Conservation (phyloP, 495 filamentous ascomycete species). For the Lasiosphaeris hirsuta region DNA sequence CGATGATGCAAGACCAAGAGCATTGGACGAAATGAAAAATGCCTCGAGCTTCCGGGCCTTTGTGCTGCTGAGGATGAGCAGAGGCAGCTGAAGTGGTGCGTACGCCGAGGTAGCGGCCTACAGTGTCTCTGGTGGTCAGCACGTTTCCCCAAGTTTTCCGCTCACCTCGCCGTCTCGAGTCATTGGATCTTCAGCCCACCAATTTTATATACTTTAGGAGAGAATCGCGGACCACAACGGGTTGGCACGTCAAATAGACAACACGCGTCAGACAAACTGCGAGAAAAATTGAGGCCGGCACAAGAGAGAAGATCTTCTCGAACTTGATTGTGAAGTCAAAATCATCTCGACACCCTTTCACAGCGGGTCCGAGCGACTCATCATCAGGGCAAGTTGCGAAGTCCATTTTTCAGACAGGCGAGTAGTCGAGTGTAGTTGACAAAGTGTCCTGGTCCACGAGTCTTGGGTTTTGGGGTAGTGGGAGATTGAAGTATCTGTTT, state of each 20-base stretch:
- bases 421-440: not conserved
- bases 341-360: constrained; percentile 27
- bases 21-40: constrained; percentile 30
- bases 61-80: constrained; percentile 29
- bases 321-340: constrained; percentile 50
- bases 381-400: constrained; percentile 23
- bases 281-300: constrained; percentile 41
- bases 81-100: constrained; percentile 22
- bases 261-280: constrained; percentile 35
- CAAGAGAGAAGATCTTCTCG: constrained; percentile 43
- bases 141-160: not conserved
- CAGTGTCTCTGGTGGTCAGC: not conserved
- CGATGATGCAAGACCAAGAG: constrained; percentile 34
- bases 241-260: constrained; percentile 29
- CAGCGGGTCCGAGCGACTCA: constrained; percentile 19
- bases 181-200: constrained; percentile 13
- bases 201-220: constrained; percentile 36
- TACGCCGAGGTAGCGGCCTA: constrained; percentile 11
- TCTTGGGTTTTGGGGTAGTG: too few relatives aligned
- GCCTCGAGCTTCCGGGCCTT: constrained; percentile 5
- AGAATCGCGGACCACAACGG: constrained; percentile 34
- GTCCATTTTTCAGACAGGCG: constrained; percentile 16
- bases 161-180: not conserved
- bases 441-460: not conserved
- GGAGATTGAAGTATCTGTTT: too few relatives aligned